Evolutionary conservation across 805 yeast genomes (phyloP), one percentile per base, ranked within the genome.

Genomic region (Saturnispora galanensis): DNA sequence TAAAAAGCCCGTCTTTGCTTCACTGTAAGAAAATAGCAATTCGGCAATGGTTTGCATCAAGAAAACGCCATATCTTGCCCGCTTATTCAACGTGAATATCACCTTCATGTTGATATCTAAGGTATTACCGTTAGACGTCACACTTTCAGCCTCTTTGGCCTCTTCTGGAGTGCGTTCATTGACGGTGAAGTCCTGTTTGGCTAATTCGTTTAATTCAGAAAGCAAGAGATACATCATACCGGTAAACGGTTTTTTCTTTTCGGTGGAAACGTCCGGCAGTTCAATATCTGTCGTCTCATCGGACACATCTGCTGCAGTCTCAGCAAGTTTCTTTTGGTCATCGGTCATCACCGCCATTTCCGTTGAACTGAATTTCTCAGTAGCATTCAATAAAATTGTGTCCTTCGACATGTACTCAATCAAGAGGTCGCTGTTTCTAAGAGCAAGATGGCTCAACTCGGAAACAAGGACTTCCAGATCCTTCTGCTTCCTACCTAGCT

Each of bases 1-100:
- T 46, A 88, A 64, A 54, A 89, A 83, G 54, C 88, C 96, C 41
- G 84, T 70, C 58, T 89, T 89, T 41, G 88, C 76, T 49, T 79
- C 81, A 49, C 80, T 82, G 58, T 88, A 89, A 2, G 96, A 84
- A 2, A 80, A 75, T 7, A 89, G 60, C 7, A 87, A 63, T 52
- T 89, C 97, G 0, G 79, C 71, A 34, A 88, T 60, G 0, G 77
- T 63, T 51, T 79, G 84, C 34, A 89, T 63, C 39, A 89, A 61
- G 58, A 81, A 88, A 37, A 81, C 72, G 47, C 79, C 76, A 53
- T 84, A 81, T 0, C 79, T 21, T 4, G 26, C 26, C 8, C 26
- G 26, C 8, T 21, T 21, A 6, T 21, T 21, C 26, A 21, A 5
- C 8, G 26, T 21, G 26, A 21, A 21, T 21, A 21, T 5, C 8